Percentiles rank a stretch among this genome's conserved stretches.
Conservation (phyloP, 2,329 filamentous ascomycete genomes). For the Ramichloridium luteum region DNA sequence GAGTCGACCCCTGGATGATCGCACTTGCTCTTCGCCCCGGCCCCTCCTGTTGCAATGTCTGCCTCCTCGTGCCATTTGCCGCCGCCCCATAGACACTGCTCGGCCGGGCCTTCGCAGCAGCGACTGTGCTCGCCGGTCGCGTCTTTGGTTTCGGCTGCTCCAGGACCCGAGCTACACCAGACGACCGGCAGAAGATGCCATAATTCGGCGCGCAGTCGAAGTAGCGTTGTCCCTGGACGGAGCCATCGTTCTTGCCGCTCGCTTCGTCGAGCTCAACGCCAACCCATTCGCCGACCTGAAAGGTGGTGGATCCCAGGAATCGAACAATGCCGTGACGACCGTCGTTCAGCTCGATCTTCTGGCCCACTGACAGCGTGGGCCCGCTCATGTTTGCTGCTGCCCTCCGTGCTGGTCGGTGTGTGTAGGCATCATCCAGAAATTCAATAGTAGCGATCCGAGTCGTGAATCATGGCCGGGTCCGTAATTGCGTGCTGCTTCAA, state of each 20-base stretch:
- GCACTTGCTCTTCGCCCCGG: conserved; percentile 19
- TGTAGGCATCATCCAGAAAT: no score
- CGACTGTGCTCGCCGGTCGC: conserved; percentile 17
- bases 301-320: conserved; percentile 68
- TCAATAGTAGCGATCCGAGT: no score
- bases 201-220: conserved; percentile 61
- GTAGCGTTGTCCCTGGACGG: conserved; percentile 75
- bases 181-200: conserved; percentile 79
- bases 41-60: conserved; percentile 14
- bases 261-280: conserved; percentile 76
- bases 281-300: conserved; percentile 75
- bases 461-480: no score
- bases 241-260: conserved; percentile 86
- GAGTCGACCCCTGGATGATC: conserved; percentile 61
- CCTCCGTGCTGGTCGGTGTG: no score
- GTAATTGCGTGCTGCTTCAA: no score
- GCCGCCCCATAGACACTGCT: conserved; percentile 26
- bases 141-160: conserved; percentile 17
- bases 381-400: conserved; percentile 24
- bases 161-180: conserved; percentile 47
- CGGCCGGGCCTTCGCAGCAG: conserved; percentile 29
- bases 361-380: conserved; percentile 40
- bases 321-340: conserved; percentile 65
- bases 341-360: conserved; percentile 67
- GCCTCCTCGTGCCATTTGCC: conserved; percentile 19